Evolutionary conservation across 805 yeast species (phyloP), one percentile per base, ranked within the genome.

Genomic region (Metschnikowia arizonensis): DNA sequence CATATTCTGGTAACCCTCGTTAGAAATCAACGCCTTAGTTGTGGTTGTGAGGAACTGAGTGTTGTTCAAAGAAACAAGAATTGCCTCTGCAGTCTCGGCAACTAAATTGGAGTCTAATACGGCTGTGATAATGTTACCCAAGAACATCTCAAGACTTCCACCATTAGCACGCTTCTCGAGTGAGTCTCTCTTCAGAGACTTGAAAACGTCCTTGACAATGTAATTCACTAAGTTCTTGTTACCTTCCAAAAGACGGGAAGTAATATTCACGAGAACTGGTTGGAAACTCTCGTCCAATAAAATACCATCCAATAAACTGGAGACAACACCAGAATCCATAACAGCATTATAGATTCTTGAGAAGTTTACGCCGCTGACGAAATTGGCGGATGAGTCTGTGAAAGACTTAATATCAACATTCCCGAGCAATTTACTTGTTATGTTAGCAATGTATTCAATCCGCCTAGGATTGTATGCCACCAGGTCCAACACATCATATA

Each of bases 21-120:
- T 57, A 10, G 69, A 62, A 33, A 71, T 49, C 46, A 67, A 58
- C 32, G 63, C 49, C 53, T 71, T 68, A n/a, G 65, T 54, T 9
- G 64, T 59, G 52, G 68, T 65, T 9, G 68, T 67, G 14, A 62
- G 65, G 38, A 71, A 57, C 11, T 69, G 72, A 5, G 76, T 70
- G 48, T 69, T 66, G 56, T 71, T 71, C 45, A 71, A 60, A 8
- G 74, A 71, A 35, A 57, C 52, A 31, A 65, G 50, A 9, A 57
- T 45, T 33, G 59, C 68, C n/a, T 49, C 49, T 40, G 64, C 58
- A n/a, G 58, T 53, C 25, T 54, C 46, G 30, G 52, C 50, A 25
- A 68, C 59, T 5, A 63, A 26, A 18, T 52, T 45, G 1, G 74
- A 68, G 28, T 53, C 44, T 41, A 71, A 56, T 21, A 66, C 49